phyloP scores from a whole-genome alignment of 73 alveolate genomes.

The Blepharisma stoltei region DNA sequence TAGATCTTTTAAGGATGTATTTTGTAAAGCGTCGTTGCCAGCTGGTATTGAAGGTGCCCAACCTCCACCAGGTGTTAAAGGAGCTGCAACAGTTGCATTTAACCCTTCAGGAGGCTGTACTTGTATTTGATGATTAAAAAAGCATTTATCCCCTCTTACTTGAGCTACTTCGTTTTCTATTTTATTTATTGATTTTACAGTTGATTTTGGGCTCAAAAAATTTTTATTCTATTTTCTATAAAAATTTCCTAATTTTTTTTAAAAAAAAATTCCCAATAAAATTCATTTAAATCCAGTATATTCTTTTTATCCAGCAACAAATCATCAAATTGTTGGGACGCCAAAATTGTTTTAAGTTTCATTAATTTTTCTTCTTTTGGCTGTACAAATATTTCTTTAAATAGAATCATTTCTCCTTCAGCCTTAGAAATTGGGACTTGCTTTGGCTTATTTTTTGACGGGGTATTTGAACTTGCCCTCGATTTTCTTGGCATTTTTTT shows the following conservation, averaged over 20 bases:
- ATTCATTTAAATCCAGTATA: no score
- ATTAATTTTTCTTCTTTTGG: conserved; percentile 32
- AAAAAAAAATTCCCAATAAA: no score
- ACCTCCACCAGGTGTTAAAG: conserved; percentile 90
- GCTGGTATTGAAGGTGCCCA: conserved; percentile 99
- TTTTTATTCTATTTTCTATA: no score
- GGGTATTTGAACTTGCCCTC: neutral
- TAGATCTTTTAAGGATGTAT: conserved; percentile 84
- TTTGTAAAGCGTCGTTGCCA: conserved; percentile 60
- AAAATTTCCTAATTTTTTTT: no score
- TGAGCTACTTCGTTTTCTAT: neutral
- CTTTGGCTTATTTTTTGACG: no score
- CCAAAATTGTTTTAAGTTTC: conserved; percentile 21
- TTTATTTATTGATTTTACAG: neutral
- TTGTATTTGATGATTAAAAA: conserved; percentile 92
- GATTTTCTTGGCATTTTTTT: neutral
- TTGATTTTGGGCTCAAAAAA: neutral
- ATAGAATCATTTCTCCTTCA: conserved; percentile 29
- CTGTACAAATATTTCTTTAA: conserved; percentile 30
- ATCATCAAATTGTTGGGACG: neutral
- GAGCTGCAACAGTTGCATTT: conserved; percentile 92
- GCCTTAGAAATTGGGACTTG: conserved; percentile 7
- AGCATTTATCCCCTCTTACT: conserved; percentile 46
- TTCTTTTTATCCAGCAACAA: neutral
- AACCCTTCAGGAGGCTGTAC: conserved; percentile 98